Percentiles rank a stretch among this genome's conserved stretches.
phyloP scores from a whole-genome alignment of 1,139 yeast species.

The Yamadazyma epiphylla region DNA sequence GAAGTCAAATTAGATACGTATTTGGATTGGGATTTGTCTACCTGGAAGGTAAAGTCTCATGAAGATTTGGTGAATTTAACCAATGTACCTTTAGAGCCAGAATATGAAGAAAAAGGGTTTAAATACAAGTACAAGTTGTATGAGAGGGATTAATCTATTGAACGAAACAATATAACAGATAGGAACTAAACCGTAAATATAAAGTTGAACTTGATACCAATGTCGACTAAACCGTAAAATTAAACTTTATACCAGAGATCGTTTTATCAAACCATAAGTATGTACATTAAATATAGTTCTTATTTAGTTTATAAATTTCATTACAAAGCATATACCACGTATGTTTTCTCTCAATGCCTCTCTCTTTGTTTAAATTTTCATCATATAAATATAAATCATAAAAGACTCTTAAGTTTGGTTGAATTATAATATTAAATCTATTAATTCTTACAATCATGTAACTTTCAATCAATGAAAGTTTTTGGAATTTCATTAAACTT shows the following conservation, averaged over 20 bases:
- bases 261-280: no score
- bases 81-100: constrained; percentile 33
- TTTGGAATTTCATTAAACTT: constrained; percentile 73
- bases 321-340: constrained; percentile 34
- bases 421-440: constrained; percentile 82
- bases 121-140: constrained; percentile 35
- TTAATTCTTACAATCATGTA: constrained; percentile 80
- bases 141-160: constrained; percentile 2
- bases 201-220: neutral
- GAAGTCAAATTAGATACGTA: constrained; percentile 65
- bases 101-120: constrained; percentile 44
- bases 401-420: constrained; percentile 83
- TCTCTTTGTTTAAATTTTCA: constrained; percentile 35
- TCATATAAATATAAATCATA: constrained; percentile 83
- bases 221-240: no score
- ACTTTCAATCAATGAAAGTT: constrained; percentile 65
- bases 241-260: no score
- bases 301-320: constrained; percentile 32
- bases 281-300: constrained; percentile 21
- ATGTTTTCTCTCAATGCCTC: constrained; percentile 12
- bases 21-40: constrained; percentile 29
- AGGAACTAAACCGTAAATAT: neutral
- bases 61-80: constrained; percentile 37
- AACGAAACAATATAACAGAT: no score
- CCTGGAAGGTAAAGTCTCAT: constrained; percentile 34